Evolutionary conservation across 176 grass and related monocot genomes (phyloP).

Genomic region (Echinochloa phyllopogon): DNA sequence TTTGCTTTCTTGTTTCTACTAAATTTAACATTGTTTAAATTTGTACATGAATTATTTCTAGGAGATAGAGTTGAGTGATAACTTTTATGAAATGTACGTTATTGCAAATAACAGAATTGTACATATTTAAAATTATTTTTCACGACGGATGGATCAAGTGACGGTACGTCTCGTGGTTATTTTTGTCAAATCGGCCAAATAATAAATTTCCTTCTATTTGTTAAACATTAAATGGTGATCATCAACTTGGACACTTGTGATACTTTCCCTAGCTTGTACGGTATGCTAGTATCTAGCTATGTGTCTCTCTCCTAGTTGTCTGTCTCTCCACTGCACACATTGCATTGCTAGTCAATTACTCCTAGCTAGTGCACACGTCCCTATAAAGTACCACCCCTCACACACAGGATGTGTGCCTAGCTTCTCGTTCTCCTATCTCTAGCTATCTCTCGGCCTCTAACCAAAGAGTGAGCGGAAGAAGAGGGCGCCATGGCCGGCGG

Average conservation of each 20-base stretch:
- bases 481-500: neutral
- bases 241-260: neutral
- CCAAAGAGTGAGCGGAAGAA: too few species aligned
- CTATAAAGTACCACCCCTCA: neutral
- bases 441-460: neutral
- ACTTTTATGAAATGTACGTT: neutral
- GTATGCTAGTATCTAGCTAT: too few species aligned
- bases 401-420: neutral
- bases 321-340: neutral
- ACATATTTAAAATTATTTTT: neutral
- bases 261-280: neutral
- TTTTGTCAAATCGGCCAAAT: neutral
- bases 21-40: neutral
- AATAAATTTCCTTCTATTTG: neutral
- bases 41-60: neutral
- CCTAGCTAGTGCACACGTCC: neutral
- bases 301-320: too few species aligned
- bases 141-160: neutral
- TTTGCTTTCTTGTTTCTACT: neutral
- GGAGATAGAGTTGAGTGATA: neutral
- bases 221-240: neutral
- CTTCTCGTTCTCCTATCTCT: neutral
- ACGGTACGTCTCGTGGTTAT: neutral
- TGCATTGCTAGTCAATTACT: constrained; percentile 9
- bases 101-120: neutral